These are phyloP conservation scores for Dactylellina drechsleri DNA, from an alignment of 2,329 filamentous ascomycete species.

Conservation along the genomic window DNA sequence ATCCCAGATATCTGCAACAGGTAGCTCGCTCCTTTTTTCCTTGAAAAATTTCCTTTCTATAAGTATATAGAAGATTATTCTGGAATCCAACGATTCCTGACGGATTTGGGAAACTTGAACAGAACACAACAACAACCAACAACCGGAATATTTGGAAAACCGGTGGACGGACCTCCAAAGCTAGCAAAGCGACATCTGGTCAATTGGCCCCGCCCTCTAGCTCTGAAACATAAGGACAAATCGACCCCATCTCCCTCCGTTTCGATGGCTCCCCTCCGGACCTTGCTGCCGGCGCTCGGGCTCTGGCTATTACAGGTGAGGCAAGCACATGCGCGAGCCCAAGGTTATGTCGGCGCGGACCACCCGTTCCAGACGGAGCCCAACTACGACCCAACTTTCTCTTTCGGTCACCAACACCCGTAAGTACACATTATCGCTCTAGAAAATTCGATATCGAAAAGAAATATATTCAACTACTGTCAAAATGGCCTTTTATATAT, in stretches of 20 bases:
- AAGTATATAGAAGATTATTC: no score
- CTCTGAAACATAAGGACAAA: constrained; percentile 43
- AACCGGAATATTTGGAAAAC: background rate
- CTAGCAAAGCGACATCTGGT: constrained; percentile 13
- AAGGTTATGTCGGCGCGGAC: constrained; percentile 44
- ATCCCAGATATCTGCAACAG: no score
- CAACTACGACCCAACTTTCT: constrained; percentile 25
- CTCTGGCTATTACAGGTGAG: constrained; percentile 47
- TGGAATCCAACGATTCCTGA: background rate
- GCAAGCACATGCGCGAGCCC: constrained; percentile 45
- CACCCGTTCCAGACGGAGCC: constrained; percentile 38
- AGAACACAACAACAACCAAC: background rate
- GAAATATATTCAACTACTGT: background rate
- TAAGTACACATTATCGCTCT: constrained; percentile 24
- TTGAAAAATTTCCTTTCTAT: no score
- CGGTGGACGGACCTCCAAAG: background rate
- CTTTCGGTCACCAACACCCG: constrained; percentile 46
- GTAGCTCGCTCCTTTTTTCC: no score
- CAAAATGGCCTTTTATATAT: constrained; percentile 4
- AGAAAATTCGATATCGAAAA: background rate
- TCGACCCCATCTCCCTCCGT: constrained; percentile 11
- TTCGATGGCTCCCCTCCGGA: constrained; percentile 47
- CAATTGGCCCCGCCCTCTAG: constrained; percentile 33
- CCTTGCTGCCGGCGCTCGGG: constrained; percentile 49
- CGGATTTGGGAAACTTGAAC: background rate